Percentiles rank a stretch among this genome's conserved stretches.
These are phyloP conservation scores for Xerocomellus dryophilus DNA, from an alignment of 768 basidiomycete genomes.

Conservation along the genomic window DNA sequence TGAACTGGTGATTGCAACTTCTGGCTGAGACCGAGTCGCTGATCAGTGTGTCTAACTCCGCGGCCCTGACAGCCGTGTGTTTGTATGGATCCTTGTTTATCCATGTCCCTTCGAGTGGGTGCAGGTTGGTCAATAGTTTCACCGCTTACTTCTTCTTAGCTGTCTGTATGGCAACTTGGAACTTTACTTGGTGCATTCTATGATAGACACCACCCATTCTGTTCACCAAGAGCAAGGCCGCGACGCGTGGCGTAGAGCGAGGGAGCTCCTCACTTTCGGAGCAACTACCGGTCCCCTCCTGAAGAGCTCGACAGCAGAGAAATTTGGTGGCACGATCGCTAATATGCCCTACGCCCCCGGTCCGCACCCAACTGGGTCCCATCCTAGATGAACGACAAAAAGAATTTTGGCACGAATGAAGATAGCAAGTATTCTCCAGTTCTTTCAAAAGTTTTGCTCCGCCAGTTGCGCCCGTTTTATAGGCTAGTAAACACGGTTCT, in stretches of 20 bases:
- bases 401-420: not conserved
- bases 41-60: no score
- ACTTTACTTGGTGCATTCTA: no score
- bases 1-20: not conserved
- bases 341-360: slow-evolving; percentile 1
- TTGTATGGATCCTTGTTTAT: not conserved
- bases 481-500: not conserved
- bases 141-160: not conserved
- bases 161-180: not conserved
- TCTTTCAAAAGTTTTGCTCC: no score
- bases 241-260: not conserved
- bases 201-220: not conserved
- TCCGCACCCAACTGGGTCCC: not conserved
- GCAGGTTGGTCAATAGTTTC: not conserved
- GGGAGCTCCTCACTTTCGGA: not conserved
- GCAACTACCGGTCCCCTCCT: not conserved
- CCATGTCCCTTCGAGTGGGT: not conserved
- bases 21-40: not conserved
- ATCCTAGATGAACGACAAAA: not conserved
- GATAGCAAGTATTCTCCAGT: no score
- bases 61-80: not conserved
- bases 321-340: not conserved
- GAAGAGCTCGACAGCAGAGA: not conserved
- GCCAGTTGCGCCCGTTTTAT: no score
- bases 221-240: not conserved